Conservation (phyloP, 345 rosid species). For the Populus tremula region DNA sequence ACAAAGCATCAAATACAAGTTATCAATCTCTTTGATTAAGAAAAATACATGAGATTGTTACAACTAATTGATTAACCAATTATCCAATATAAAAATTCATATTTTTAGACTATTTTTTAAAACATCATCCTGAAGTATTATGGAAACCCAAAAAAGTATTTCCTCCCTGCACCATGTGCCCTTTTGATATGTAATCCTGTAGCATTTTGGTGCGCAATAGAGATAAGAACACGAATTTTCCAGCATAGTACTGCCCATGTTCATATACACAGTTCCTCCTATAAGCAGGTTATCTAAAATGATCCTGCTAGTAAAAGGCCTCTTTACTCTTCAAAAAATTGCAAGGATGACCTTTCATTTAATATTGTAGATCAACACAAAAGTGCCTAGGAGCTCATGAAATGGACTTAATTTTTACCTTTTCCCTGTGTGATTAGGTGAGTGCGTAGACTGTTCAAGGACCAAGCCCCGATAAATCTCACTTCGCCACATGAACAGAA, state of each 20-base stretch:
- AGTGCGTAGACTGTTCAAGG: neutral
- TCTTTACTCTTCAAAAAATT: neutral
- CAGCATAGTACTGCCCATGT: neutral
- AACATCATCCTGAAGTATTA: neutral
- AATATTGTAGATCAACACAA: neutral
- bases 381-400: no score
- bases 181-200: neutral
- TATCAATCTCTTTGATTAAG: accelerated
- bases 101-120: no score
- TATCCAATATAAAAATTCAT: no score
- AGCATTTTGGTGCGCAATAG: neutral
- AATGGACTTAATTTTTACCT: neutral
- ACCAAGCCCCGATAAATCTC: neutral
- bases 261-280: neutral
- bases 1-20: no score
- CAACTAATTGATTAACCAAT: accelerated
- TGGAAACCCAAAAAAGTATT: neutral
- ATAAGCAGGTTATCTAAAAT: neutral
- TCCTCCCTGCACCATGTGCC: neutral
- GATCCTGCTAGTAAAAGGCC: neutral
- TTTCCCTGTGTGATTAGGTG: neutral
- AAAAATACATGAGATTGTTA: accelerated
- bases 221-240: neutral
- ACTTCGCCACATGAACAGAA: slow-evolving; percentile 6
- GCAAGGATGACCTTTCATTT: neutral